A percentile compares a stretch with the other conserved stretches of the same genome.
These are phyloP conservation scores for Globisporangium cystogenes DNA, from an alignment of 352 stramenopile species.

Conservation along the genomic window DNA sequence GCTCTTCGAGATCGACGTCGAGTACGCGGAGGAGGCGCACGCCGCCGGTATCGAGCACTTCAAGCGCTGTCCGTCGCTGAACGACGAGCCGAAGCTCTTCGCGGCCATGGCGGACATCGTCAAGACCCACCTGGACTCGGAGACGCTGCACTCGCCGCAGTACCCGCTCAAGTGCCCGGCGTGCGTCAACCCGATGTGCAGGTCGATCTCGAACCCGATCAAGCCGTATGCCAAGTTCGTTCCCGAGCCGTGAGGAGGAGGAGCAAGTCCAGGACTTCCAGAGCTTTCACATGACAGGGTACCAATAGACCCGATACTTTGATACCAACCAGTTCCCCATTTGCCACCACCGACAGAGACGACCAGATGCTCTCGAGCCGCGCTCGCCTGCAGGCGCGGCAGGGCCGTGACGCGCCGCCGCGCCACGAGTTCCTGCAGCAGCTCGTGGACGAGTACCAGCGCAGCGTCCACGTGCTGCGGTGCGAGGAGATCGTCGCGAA, in stretches of 20 bases:
- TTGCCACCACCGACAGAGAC: too few species aligned
- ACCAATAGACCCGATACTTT: too few species aligned
- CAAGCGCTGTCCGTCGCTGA: conserved; percentile 94
- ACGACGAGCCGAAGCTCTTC: conserved; percentile 94
- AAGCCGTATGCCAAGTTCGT: conserved; percentile 56
- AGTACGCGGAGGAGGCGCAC: conserved; percentile 96
- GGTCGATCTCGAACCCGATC: conserved; percentile 81
- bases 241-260: background rate
- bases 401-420: conserved; percentile 59
- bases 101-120: conserved; percentile 97
- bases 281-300: too few species aligned
- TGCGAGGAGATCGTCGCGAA: conserved; percentile 77
- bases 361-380: conserved; percentile 68
- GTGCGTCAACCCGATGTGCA: conserved; percentile 82
- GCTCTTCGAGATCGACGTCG: conserved; percentile 99
- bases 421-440: conserved; percentile 77
- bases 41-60: conserved; percentile 95
- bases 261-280: too few species aligned
- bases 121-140: conserved; percentile 86
- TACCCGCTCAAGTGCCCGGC: conserved; percentile 84
- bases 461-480: conserved; percentile 43
- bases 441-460: conserved; percentile 70
- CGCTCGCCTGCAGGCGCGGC: conserved; percentile 46
- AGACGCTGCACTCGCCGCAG: conserved; percentile 65
- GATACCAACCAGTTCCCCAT: too few species aligned